Evolutionary conservation across 2,329 filamentous ascomycete species (phyloP), one percentile per base, ranked within the genome.

Genomic region (Trichothecium roseum): DNA sequence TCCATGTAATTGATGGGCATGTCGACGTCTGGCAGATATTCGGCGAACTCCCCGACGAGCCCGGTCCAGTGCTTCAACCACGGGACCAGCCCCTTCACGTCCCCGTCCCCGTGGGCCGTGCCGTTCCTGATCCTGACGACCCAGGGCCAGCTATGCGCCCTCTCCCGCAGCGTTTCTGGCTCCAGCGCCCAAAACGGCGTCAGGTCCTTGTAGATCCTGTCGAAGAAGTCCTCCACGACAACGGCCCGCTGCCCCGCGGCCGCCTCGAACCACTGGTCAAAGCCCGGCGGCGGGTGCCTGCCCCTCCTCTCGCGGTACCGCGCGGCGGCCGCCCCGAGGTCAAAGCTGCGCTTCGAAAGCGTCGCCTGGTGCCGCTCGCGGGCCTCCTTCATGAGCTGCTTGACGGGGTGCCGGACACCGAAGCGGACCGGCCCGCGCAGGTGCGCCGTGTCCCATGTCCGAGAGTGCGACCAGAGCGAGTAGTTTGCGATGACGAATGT

Each of bases 1-100:
- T 81, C 76, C 55, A 78, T 64, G 35, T 67, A 63, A 48, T 81
- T 81, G 57, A 81, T 72, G 9, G 75, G 69, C 60, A 81, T 78
- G 49, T 81, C 75, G 50, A 81, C 69, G 41, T 81, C 75, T 4
- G 76, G 77, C 16, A 81, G 50, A 34, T 66, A 57, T 12, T 63
- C 49, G 18, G 69, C 65, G 26, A 77, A 71, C 38, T 69, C 67
- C 3, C 49, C 44, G 16, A 78, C 64, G 10, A 75, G 56, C 4
- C 53, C 48, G 2, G 63, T 62, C 68, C 68, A 72, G 16, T 62
- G 53, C 46, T 65, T 48, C 30, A 69, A 45, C 62, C 65, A 69
- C 4, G 58, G 53, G 17, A 67, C 65, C 22, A 52, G 57, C 18
- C 51, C 54, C 18, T 55, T 49, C 13, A 52, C 53, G 30, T 66